Conservation (phyloP, 2,329 filamentous ascomycete species). For the Diplocarpon rosae region DNA sequence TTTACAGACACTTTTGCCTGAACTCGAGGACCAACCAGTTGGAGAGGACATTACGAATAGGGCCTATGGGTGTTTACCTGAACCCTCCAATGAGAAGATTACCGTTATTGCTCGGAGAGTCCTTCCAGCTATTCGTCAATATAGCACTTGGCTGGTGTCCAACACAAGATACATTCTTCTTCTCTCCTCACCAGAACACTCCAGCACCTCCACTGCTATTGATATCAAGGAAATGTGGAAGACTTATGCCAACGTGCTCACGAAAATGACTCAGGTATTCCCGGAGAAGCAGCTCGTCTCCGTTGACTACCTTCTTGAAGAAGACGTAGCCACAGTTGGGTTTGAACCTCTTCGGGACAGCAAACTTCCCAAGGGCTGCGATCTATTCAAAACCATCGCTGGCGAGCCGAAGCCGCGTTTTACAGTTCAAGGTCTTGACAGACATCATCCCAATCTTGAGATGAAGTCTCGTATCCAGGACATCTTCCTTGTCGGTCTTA, state of each 20-base stretch:
- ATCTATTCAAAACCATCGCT: slow-evolving; percentile 34
- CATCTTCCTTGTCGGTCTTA: slow-evolving; percentile 49
- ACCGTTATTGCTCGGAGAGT: slow-evolving; percentile 48
- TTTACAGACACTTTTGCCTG: slow-evolving; percentile 57
- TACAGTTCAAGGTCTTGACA: slow-evolving; percentile 38
- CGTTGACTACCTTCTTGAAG: slow-evolving; percentile 53
- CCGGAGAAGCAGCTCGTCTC: slow-evolving; percentile 43
- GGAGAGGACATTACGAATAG: slow-evolving; percentile 34
- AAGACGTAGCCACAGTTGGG: slow-evolving; percentile 55
- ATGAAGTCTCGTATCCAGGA: slow-evolving; percentile 56
- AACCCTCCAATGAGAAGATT: slow-evolving; percentile 35
- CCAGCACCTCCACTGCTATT: slow-evolving; percentile 34
- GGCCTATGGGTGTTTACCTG: slow-evolving; percentile 23
- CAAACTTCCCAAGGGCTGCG: slow-evolving; percentile 38
- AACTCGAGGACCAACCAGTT: slow-evolving; percentile 43
- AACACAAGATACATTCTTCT: slow-evolving; percentile 43
- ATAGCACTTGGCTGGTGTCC: slow-evolving; percentile 55
- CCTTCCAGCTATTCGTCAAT: slow-evolving; percentile 53
- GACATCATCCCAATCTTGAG: slow-evolving; percentile 48
- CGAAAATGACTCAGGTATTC: slow-evolving; percentile 47
- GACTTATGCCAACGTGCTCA: slow-evolving; percentile 51
- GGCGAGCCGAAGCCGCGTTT: slow-evolving; percentile 33
- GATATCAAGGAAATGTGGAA: slow-evolving; percentile 54
- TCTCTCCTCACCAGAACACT: slow-evolving; percentile 29
- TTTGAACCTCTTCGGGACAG: slow-evolving; percentile 47